Evolutionary conservation across 495 filamentous ascomycete species (phyloP).

Genomic region (Astrothelium macrocarpum): DNA sequence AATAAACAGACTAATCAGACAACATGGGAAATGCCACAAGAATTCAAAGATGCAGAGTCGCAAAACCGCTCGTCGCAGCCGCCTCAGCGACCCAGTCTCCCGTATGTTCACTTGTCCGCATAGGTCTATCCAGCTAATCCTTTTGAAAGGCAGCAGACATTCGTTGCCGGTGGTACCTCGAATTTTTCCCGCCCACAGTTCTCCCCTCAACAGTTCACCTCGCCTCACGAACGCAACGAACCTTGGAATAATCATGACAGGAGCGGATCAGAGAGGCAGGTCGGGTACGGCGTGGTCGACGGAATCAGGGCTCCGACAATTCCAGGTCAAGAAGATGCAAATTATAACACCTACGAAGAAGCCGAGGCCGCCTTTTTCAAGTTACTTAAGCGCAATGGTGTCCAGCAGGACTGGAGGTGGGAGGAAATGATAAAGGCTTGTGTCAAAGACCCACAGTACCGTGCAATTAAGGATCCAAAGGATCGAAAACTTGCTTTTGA

Average conservation of each 20-base stretch:
- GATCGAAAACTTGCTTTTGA: constrained; percentile 89
- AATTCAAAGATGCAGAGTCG: constrained; percentile 62
- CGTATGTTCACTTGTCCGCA: constrained; percentile 43
- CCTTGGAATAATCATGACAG: constrained; percentile 9
- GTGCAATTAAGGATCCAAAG: constrained; percentile 85
- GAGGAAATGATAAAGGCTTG: constrained; percentile 77
- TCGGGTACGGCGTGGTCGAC: constrained; percentile 49
- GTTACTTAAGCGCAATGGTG: constrained; percentile 71
- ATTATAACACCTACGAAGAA: constrained; percentile 79
- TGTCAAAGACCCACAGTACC: constrained; percentile 91
- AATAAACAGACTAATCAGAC: constrained; percentile 86
- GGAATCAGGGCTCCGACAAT: constrained; percentile 52
- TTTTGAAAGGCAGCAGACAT: constrained; percentile 45
- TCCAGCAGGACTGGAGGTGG: constrained; percentile 88
- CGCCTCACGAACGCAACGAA: constrained; percentile 40
- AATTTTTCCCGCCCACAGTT: constrained; percentile 34
- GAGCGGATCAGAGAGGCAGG: constrained; percentile 51
- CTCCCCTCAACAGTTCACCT: not conserved
- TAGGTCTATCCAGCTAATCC: constrained; percentile 24
- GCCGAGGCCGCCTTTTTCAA: constrained; percentile 92
- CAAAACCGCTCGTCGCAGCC: constrained; percentile 36
- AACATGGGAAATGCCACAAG: constrained; percentile 89
- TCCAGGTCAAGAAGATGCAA: constrained; percentile 62
- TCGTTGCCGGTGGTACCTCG: constrained; percentile 54
- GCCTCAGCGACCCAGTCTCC: constrained; percentile 39